Conservation (phyloP, 208 protist species). For the Acanthamoeba culbertsoni region DNA sequence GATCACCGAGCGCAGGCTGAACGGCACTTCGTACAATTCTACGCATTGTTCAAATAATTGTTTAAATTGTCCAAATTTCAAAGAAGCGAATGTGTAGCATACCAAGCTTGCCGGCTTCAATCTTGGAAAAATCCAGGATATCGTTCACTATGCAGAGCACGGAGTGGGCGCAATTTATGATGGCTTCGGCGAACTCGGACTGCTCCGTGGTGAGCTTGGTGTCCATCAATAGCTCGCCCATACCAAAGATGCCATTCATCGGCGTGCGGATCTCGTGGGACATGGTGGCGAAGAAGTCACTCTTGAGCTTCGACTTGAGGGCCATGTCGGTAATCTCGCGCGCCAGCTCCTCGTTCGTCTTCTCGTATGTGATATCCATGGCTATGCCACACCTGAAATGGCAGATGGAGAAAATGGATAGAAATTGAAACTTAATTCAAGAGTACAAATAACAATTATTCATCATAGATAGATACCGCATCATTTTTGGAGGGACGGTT, state of each 20-base stretch:
- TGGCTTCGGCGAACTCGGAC: slow-evolving; percentile 27
- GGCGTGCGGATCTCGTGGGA: background rate
- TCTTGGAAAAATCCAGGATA: slow-evolving; percentile 48
- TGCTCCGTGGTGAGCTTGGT: slow-evolving; percentile 15
- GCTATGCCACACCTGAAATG: background rate
- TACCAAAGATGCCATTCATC: slow-evolving; percentile 30
- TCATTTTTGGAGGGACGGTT: background rate
- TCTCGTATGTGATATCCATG: slow-evolving; percentile 20
- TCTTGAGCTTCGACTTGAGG: slow-evolving; percentile 11
- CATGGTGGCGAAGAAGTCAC: slow-evolving; percentile 30
- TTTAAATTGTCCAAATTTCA: background rate
- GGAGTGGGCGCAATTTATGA: slow-evolving; percentile 44
- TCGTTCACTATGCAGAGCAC: slow-evolving; percentile 43
- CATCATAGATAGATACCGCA: background rate
- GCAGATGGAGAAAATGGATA: background rate
- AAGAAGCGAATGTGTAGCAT: background rate
- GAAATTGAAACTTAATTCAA: too few species aligned
- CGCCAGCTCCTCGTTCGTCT: slow-evolving; percentile 25
- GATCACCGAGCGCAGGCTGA: slow-evolving; percentile 47
- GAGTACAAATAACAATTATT: too few species aligned
- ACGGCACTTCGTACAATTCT: slow-evolving; percentile 61
- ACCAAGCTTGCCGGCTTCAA: slow-evolving; percentile 41
- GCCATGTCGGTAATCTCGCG: slow-evolving; percentile 24
- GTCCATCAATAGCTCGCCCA: background rate
- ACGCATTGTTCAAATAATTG: background rate